Base-by-base conservation (phyloP, 2,329 filamentous ascomycete genomes). In the Trichophyton rubrum region DNA sequence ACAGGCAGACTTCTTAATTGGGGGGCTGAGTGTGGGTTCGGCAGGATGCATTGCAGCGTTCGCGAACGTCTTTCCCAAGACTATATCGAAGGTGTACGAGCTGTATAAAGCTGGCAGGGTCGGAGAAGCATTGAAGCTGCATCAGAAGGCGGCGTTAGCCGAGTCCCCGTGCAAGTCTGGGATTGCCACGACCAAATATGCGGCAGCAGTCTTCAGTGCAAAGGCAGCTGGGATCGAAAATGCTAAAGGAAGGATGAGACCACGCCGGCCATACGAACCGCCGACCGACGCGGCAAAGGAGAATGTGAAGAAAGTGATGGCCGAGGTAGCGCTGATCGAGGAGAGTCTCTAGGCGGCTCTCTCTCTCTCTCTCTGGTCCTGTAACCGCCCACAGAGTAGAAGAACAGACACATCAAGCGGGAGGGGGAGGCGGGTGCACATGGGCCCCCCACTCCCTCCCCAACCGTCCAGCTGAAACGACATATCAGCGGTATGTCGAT, bases 1-100 rank as follows among this genome's bases (percentile, higher is more conserved):
- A 0, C 86, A 90, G 73, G 83, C 82, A 1, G 87, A 90, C 67
- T 90, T 88, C 70, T 71, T 90, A 45, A 73, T 84, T 30, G 80
- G 78, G 1, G 81, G 80, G 0, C 65, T 85, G 13, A 75, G 76
- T 1, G 75, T 77, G 2, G 82, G 82, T 0, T 77, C 75, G 20
- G 76, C 78, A 0, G 82, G 82, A 0, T 82, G 79, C 63, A 81
- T 85, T 58, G 77, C 80, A 1, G 81, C 78, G 1, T 84, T 84
- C 67, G 80, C 78, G 35, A 84, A 83, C 63, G 73, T 82, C 1
- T 82, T 82, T 62, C 81, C 80, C 0, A 80, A 79, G 67, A 78
- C 80, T 0, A 76, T 84, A 20, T 78, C 79, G 3, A 74, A 73
- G 60, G 79, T 88, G 30, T 89, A 86, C 68, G 70, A 79, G 1